Conservation (phyloP, 2,329 filamentous ascomycete genomes). For the Epichloe sibirici region DNA sequence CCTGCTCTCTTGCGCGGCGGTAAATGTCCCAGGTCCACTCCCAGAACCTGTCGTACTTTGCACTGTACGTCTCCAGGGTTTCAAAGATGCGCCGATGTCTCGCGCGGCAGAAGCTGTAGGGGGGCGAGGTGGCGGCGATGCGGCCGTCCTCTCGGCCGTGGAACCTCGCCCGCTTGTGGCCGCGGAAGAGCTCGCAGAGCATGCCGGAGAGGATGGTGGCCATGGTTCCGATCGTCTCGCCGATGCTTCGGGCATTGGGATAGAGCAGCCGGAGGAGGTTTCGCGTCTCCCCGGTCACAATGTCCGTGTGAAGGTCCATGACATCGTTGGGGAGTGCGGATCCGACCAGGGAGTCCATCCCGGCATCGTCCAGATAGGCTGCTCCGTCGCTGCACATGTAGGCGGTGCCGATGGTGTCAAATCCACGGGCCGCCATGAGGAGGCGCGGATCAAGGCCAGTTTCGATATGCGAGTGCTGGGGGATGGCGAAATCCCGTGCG, state of each 20-base stretch:
- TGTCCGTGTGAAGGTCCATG: slow-evolving; percentile 8
- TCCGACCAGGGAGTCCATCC: slow-evolving; percentile 8
- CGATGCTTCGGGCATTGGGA: slow-evolving; percentile 1
- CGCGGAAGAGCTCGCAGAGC: slow-evolving; percentile 7
- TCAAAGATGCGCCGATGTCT: slow-evolving; percentile 7
- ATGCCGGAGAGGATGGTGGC: slow-evolving; percentile 4
- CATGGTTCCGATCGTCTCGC: not conserved
- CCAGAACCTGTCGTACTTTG: slow-evolving; percentile 3
- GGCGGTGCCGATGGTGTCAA: slow-evolving; percentile 6
- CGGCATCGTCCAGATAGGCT: slow-evolving; percentile 4
- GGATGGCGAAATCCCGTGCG: slow-evolving; percentile 1
- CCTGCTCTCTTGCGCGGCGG: slow-evolving; percentile 2
- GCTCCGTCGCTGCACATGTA: slow-evolving; percentile 9
- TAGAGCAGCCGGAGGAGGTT: slow-evolving; percentile 6
- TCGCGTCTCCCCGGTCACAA: slow-evolving; percentile 5
- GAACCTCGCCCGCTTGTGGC: slow-evolving; percentile 5
- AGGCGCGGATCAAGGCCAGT: slow-evolving; percentile 4
- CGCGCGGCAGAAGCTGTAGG: slow-evolving; percentile 7
- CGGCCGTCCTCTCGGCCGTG: slow-evolving; percentile 6
- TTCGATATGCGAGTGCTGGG: not conserved
- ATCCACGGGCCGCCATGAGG: slow-evolving; percentile 1
- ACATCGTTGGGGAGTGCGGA: slow-evolving; percentile 6
- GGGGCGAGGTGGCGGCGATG: slow-evolving; percentile 4
- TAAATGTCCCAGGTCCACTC: slow-evolving; percentile 7
- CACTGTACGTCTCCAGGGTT: slow-evolving; percentile 2